Percentiles rank a stretch among this genome's conserved stretches.
Conservation (phyloP, 441 rosid species). For the Syzygium malaccense region DNA sequence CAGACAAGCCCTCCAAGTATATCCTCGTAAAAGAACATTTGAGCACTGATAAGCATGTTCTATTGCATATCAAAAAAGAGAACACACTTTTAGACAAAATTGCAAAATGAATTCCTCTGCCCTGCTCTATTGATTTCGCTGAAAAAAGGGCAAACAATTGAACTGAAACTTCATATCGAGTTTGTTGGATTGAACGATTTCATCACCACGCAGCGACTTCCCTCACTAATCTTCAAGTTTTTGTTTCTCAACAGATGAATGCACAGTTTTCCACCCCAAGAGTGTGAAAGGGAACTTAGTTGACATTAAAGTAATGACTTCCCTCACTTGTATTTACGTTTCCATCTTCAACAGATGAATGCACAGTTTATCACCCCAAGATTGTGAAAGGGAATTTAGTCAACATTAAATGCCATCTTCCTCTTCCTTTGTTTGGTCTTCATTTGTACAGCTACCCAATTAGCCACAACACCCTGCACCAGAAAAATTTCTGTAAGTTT, state of each 20-base stretch:
- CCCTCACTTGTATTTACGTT: no score
- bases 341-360: no score
- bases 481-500: no score
- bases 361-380: no score
- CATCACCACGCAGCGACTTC: background rate
- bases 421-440: no score
- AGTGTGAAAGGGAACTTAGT: no score
- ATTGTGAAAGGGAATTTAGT: no score
- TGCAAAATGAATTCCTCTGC: background rate
- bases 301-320: no score
- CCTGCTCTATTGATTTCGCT: accelerated
- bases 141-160: accelerated
- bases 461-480: no score
- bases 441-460: no score
- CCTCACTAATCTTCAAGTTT: background rate
- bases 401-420: no score
- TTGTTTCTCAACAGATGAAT: background rate
- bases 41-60: background rate
- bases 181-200: background rate
- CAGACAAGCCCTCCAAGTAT: background rate
- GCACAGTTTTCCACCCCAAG: background rate
- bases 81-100: background rate
- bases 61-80: background rate
- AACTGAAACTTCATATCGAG: background rate
- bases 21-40: background rate